phyloP scores from a whole-genome alignment of 176 grass and related monocot species.

The Triticum urartu region DNA sequence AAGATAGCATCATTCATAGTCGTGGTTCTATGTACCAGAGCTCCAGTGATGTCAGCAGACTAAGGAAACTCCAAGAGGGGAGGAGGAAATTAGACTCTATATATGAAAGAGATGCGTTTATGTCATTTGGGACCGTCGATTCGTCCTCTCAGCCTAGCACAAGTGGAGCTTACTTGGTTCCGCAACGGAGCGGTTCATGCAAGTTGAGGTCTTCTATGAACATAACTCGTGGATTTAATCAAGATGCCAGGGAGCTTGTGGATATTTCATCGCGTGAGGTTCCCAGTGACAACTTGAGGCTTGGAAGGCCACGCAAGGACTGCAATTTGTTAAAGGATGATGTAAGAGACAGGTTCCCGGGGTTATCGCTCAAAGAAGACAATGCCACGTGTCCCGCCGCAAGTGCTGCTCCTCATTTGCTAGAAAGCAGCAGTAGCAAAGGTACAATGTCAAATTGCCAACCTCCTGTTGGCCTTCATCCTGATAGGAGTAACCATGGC shows the following conservation, averaged over 20 bases:
- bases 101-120: constrained; percentile 30
- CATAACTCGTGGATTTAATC: constrained; percentile 21
- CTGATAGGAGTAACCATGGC: background rate
- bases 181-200: constrained; percentile 18
- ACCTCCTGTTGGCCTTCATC: constrained; percentile 9
- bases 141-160: constrained; percentile 43
- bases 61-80: constrained; percentile 58
- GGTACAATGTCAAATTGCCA: constrained; percentile 25
- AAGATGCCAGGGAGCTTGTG: constrained; percentile 51
- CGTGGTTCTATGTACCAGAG: constrained; percentile 90
- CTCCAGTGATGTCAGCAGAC: constrained; percentile 71
- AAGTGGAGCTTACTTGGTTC: constrained; percentile 33
- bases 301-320: constrained; percentile 47
- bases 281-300: constrained; percentile 40
- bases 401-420: constrained; percentile 27
- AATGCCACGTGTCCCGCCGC: constrained; percentile 4
- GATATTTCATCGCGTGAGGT: constrained; percentile 55
- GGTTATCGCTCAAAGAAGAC: constrained; percentile 49
- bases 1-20: constrained; percentile 48
- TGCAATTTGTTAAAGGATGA: constrained; percentile 48
- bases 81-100: constrained; percentile 60
- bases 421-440: constrained; percentile 22
- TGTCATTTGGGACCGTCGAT: constrained; percentile 67
- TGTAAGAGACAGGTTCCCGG: constrained; percentile 34
- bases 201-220: constrained; percentile 38